Evolutionary conservation across 768 basidiomycete genomes (phyloP), one percentile per base, ranked within the genome.

Genomic region (Termitomyces sp.): DNA sequence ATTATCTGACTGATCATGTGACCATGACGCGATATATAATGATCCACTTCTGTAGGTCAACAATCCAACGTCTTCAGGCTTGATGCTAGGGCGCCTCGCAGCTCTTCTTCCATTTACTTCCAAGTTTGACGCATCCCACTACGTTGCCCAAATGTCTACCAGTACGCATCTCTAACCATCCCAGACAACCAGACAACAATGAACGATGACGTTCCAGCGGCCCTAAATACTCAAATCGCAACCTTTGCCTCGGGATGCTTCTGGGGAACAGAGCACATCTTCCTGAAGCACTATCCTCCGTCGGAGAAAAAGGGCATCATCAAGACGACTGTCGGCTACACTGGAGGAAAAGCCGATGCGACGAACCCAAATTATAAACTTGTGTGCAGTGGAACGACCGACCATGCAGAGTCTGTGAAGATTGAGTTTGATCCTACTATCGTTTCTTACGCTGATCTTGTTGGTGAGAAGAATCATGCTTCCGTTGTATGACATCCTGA

Each of bases 191-290:
- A 43, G 48, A 46, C 46, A 14, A 10, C 25, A 16, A 38, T 5
- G 16, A 35, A 37, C 14, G 7, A 27, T 4, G 37, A 29, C n/a
- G n/a, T 29, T 49, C 17, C 42, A 68, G 64, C 59, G 23, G 53
- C 65, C 37, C 45, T 43, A 23, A 63, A 69, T 54, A 66, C 69
- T 19, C 66, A 75, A 60, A 72, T 72, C 60, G 82, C 77, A 4
- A 77, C 80, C 7, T 80, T 79, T 50, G 77, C 83, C 5, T 74
- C 79, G 9, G 89, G 90, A 21, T 92, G 90, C 66, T 92, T 92
- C 71, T 92, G 90, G 91, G 91, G 90, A 17, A 86, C 87, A 19
- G 88, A 93, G 63, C 90, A 92, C 65, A 90, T 92, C 68, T 92
- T 91, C 69, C 65, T 90, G 53, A 89, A 90, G 72, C 79, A 90